These are phyloP conservation scores for Aotearoamyces nothofagi DNA, from an alignment of 2,329 filamentous ascomycete species.

Conservation along the genomic window DNA sequence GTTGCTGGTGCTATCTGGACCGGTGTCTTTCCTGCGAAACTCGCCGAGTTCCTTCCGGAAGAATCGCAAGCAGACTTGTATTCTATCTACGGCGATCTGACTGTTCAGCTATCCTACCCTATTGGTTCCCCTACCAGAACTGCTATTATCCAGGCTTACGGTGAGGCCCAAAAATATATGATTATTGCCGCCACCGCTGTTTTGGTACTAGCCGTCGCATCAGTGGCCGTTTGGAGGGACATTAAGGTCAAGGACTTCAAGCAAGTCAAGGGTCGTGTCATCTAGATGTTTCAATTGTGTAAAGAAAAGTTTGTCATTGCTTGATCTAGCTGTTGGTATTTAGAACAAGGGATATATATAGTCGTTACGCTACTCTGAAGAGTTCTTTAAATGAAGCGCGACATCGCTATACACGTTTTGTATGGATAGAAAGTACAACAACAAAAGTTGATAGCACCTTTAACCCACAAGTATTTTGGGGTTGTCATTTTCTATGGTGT, in stretches of 20 bases:
- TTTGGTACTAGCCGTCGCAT: constrained; percentile 1
- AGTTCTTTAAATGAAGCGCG: too few relatives aligned
- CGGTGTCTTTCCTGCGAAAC: constrained; percentile 30
- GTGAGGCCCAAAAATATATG: constrained; percentile 27
- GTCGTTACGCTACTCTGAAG: too few relatives aligned
- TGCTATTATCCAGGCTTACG: constrained; percentile 19
- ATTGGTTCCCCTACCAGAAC: constrained; percentile 24
- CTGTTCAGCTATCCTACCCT: constrained; percentile 24
- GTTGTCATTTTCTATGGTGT: too few relatives aligned
- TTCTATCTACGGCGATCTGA: constrained; percentile 23
- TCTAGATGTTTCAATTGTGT: too few relatives aligned
- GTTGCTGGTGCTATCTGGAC: constrained; percentile 52
- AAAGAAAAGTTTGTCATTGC: constrained; percentile 1
- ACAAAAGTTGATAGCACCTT: too few relatives aligned
- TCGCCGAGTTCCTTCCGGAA: constrained; percentile 37
- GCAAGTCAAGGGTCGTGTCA: constrained; percentile 14
- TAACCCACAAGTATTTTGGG: too few relatives aligned
- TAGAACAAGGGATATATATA: constrained; percentile 16
- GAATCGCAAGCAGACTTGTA: constrained; percentile 18
- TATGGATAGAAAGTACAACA: too few relatives aligned
- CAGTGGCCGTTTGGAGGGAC: constrained; percentile 4
- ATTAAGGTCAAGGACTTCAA: constrained; percentile 10
- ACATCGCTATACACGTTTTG: too few relatives aligned
- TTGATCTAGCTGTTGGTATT: constrained; percentile 21
- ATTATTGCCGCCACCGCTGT: constrained; percentile 20